Conservation (phyloP, 495 filamentous ascomycete species). For the Bacidia gigantensis region DNA sequence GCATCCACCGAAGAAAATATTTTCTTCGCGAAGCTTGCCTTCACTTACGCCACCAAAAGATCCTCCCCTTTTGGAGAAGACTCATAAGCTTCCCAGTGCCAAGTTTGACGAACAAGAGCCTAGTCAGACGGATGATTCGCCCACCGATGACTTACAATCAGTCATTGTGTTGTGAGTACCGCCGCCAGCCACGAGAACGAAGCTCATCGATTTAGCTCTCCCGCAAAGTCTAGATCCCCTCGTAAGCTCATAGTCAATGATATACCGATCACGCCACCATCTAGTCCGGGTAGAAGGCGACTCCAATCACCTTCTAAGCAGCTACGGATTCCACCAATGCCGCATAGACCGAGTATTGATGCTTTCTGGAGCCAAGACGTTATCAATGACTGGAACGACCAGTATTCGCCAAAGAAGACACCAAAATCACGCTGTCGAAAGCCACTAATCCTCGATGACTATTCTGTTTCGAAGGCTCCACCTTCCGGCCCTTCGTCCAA, state of each 20-base stretch:
- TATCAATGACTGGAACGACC: slow-evolving; percentile 71
- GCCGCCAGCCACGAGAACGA: neutral
- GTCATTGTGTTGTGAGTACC: slow-evolving; percentile 9
- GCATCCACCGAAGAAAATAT: neutral
- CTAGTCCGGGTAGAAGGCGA: slow-evolving; percentile 29
- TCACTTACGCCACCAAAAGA: too few species aligned
- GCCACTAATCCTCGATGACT: slow-evolving; percentile 24
- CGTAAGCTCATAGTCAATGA: slow-evolving; percentile 1
- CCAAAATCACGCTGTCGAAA: slow-evolving; percentile 17
- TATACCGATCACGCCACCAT: slow-evolving; percentile 25
- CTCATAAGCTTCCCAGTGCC: too few species aligned
- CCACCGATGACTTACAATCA: neutral
- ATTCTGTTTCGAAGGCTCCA: slow-evolving; percentile 8
- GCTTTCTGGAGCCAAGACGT: slow-evolving; percentile 67
- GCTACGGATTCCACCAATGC: slow-evolving; percentile 38
- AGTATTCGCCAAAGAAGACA: slow-evolving; percentile 56
- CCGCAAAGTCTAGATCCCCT: slow-evolving; percentile 10
- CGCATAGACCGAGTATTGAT: slow-evolving; percentile 55
- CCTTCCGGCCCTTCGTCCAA: slow-evolving; percentile 11
- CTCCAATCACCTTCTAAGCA: slow-evolving; percentile 41
- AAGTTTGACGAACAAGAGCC: neutral
- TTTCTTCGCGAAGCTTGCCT: neutral
- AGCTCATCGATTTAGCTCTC: slow-evolving; percentile 5
- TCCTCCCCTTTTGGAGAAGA: too few species aligned
- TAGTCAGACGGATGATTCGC: neutral